Conservation (phyloP, 2,329 filamentous ascomycete genomes). For the Apiospora marii region DNA sequence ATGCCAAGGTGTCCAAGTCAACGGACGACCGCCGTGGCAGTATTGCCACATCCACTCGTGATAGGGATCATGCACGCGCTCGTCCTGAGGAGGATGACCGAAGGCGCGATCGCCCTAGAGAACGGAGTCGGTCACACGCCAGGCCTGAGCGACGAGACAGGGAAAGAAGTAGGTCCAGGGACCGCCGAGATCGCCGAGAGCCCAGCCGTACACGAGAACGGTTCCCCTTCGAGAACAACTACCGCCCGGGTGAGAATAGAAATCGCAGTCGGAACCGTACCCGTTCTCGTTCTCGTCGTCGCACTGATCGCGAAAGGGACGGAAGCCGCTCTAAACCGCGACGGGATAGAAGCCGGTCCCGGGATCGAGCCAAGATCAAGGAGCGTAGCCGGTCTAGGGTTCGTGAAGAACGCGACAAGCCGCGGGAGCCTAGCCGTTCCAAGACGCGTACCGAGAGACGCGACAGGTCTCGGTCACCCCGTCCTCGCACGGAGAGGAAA, state of each 20-base stretch:
- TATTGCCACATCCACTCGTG: constrained; percentile 36
- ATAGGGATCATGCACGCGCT: constrained; percentile 35
- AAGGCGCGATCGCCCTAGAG: constrained; percentile 41
- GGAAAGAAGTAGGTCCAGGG: constrained; percentile 41
- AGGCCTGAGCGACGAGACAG: constrained; percentile 20
- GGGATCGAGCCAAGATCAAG: neutral
- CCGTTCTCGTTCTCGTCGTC: constrained; percentile 19
- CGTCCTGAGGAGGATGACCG: constrained; percentile 38
- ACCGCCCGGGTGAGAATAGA: constrained; percentile 22
- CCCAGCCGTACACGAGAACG: constrained; percentile 23
- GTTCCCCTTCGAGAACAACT: constrained; percentile 23
- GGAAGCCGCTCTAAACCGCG: constrained; percentile 18
- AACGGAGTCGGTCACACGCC: constrained; percentile 25
- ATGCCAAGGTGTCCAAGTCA: constrained; percentile 30
- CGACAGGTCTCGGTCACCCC: constrained; percentile 43
- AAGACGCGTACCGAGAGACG: constrained; percentile 37
- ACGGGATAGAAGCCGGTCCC: constrained; percentile 27
- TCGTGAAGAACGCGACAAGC: constrained; percentile 23
- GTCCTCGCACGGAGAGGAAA: constrained; percentile 38
- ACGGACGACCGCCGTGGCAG: constrained; percentile 39
- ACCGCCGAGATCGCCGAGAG: constrained; percentile 34
- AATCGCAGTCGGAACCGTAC: constrained; percentile 20
- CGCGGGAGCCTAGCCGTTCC: constrained; percentile 40
- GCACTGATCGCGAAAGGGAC: constrained; percentile 3
- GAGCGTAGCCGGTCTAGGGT: constrained; percentile 28